Base-by-base conservation (phyloP, 1,284 basidiomycete species). In the Ceratobasidium theobromae region DNA sequence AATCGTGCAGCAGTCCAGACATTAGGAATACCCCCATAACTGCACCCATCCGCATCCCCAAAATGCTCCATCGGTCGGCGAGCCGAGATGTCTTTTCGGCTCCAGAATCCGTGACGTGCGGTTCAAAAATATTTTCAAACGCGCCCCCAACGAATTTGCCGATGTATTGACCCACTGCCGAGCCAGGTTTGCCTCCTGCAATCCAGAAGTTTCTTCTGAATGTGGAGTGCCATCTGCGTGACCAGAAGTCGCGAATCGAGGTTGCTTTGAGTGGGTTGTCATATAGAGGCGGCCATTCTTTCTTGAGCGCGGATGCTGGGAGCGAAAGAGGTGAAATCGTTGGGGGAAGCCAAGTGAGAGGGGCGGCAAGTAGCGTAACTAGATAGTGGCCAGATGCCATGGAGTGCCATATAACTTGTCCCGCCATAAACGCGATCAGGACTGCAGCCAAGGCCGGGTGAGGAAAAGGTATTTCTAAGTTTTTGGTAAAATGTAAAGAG, bases 1-100 rank as follows among this genome's bases (percentile, higher is more conserved):
- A 55, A 69, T 83, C 79, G 67, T 88, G 87, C 16, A 88, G 70
- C 1, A 82, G 41, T 2, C 81, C 85, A 0, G 86, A 88, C 14
- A 81, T 69, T 1, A 81, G 53, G 71, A 88, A 88, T 1, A 80
- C 81, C 9, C 84, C 85, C 12, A 87, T 54, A 5, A 85, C 76
- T 1, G 73, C 75, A 4, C 82, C 84, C 3, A 72, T 66, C 1
- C 45, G 55, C 28, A 21, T 33, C 12, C 55, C 55, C 1, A 40
- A 16, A 16, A 38, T 16, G 6, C 16, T 38, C 35, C 8, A 6
- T 8, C 35, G 6, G 16, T 38, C 8, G 41, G 5, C 27, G 54
- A 2, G 18, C 25, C 9, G 54, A 57, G 3, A n/a, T 5, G 35
- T 8, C 18, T n/a, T 45, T 18, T 12, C 30, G 25, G 14, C 9